Base-by-base conservation (phyloP, 768 basidiomycete species). In the Lyophyllum decastes region DNA sequence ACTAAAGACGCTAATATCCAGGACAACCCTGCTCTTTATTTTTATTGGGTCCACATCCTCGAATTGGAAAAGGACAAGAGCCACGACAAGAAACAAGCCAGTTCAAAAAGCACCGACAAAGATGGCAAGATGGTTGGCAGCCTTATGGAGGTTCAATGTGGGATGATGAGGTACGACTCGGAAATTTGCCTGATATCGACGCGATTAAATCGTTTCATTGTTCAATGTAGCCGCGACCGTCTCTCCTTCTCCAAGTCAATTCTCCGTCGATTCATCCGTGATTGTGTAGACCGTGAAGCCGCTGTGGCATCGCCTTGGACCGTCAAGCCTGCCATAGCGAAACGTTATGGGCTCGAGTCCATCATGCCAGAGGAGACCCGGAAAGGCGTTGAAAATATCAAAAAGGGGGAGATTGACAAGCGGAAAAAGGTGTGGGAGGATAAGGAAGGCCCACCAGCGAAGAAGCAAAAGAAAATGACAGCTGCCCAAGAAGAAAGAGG, bases 201-300 rank as follows among this genome's bases (percentile, higher is more conserved):
- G 45, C 19, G 8, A 17, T 27, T 12, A 11, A 19, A n/a, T 17
- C 3, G 17, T 49, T 38, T 41, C 19, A 51, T 38, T 5, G 5
- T n/a, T 48, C 2, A 12, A 12, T 21, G 10, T 34, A 98, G 95
- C 67, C 95, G 97, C 59, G 97, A 99, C 71, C 91, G 95, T 52
- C 80, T 96, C 19, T 87, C 94, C 19, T 98, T 98, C 74, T 96
- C 94, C 26, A 98, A 98, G 73, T 95, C 95, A 17, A 96, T 98
- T 64, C 84, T 99, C 26, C 92, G 95, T 62, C 89, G 95, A 16
- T 98, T 96, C 74, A 92, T 99, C 57, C 88, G 93, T 60, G 97
- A 98, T 68, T 96, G 94, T 65, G 90, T 99, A 2, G 90, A 93
- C 66, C 87, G 97, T 33, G 94, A 96, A 63, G 82, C 94, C 16